Evolutionary conservation across 78 protist species (phyloP), one percentile per base, ranked within the genome.

Genomic region (Dictyostelium capitatum): DNA sequence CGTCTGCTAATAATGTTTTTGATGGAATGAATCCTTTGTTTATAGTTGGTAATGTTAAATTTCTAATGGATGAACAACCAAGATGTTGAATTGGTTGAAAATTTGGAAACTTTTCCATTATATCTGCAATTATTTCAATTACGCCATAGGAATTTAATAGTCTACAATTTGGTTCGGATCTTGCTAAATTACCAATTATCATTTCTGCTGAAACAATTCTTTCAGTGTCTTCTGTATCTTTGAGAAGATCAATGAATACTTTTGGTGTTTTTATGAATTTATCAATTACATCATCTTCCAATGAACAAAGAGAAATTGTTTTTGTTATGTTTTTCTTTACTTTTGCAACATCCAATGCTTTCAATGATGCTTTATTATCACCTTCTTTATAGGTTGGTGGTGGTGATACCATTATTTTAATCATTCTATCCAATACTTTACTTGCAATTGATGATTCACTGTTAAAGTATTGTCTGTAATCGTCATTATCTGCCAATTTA

Each of bases 81-180:
- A 77, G 64, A 20, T 87, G 93, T 62, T 87, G 93, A 28, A 87
- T 65, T 30, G 93, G 93, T 77, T 87, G 93, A 51, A 59, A 74
- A 77, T 87, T 87, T 41, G 93, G 93, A 14, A 28, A 87, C n/a
- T 30, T 74, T 78, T 70, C 65, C 84, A 87, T 47, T 2, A 28
- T 47, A 14, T 74, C 75, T 15, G 84, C 28, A 9, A 64, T 47
- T 20, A 64, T 19, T 0, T 47, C 79, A 6, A 87, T 17, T 6
- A 87, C 54, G 51, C 78, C 78, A 11, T 43, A 51, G 28, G 47
- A 23, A 2, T 59, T 48, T 64, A 87, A 51, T 19, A 37, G 28
- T 19, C 51, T 74, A n/a, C 65, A 75, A 50, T 87, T 87, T 30
- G 28, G 47, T 41, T 59, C 78, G 1, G 53, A 28, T 23, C 25